Evolutionary conservation across 176 grass and related monocot genomes (phyloP).

Genomic region (Ensete ventricosum): DNA sequence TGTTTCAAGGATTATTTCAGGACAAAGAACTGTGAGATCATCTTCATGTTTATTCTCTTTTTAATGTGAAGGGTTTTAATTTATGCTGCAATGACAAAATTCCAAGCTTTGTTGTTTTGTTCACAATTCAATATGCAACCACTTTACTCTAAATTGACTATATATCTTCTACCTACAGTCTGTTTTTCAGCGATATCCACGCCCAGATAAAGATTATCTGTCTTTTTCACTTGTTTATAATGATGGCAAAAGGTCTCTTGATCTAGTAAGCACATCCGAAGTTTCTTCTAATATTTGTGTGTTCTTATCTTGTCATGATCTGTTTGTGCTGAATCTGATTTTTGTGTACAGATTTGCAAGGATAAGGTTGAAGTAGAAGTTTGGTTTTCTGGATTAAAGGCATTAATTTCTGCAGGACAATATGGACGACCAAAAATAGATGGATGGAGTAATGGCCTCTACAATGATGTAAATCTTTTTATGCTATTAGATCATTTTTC

Average conservation of each 20-base stretch:
- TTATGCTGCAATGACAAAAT: background rate
- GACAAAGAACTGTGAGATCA: slow-evolving; percentile 77
- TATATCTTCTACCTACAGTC: slow-evolving; percentile 26
- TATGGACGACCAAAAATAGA: slow-evolving; percentile 23
- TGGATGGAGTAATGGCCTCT: slow-evolving; percentile 24
- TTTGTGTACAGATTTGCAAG: slow-evolving; percentile 62
- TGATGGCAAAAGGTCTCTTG: slow-evolving; percentile 71
- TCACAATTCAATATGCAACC: background rate
- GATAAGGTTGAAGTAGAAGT: slow-evolving; percentile 50
- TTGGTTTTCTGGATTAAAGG: slow-evolving; percentile 13
- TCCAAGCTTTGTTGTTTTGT: background rate
- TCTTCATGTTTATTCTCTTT: background rate
- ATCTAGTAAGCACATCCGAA: slow-evolving; percentile 45
- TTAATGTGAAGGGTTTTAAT: background rate
- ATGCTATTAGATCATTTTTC: background rate
- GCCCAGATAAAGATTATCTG: slow-evolving; percentile 83
- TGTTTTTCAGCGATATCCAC: slow-evolving; percentile 87
- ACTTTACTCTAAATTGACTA: background rate
- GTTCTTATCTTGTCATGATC: background rate
- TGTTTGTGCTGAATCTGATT: slow-evolving; percentile 2
- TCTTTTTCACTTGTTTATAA: slow-evolving; percentile 96
- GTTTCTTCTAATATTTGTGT: slow-evolving; percentile 13
- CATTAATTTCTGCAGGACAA: slow-evolving; percentile 19
- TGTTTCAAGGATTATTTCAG: slow-evolving; percentile 69
- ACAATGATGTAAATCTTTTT: slow-evolving; percentile 10